Evolutionary conservation across 805 yeast genomes (phyloP).

Genomic region (Kregervanrija fluxuum): DNA sequence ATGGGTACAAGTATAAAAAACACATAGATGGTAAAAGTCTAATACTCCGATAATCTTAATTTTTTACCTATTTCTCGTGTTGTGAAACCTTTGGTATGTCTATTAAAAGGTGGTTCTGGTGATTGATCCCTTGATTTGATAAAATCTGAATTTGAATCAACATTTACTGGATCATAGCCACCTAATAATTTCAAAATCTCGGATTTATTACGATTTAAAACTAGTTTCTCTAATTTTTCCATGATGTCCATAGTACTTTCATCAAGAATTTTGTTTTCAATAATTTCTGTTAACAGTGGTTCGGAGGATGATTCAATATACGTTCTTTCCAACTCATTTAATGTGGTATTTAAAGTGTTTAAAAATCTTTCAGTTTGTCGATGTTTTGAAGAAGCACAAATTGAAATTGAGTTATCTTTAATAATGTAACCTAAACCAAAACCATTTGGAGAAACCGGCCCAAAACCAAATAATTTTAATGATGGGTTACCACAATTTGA

Average conservation of each 20-base stretch:
- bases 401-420: conserved; percentile 67
- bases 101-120: conserved; percentile 41
- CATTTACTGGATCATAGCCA: conserved; percentile 83
- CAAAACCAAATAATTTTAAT: conserved; percentile 79
- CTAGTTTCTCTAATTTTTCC: conserved; percentile 14
- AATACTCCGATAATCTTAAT: conserved; percentile 57
- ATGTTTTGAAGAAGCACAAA: conserved; percentile 81
- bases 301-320: conserved; percentile 29
- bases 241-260: conserved; percentile 11
- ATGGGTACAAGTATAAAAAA: background rate
- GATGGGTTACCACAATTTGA: conserved; percentile 93
- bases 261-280: background rate
- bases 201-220: conserved; percentile 13
- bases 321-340: conserved; percentile 49
- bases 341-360: conserved; percentile 58
- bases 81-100: conserved; percentile 21
- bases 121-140: conserved; percentile 52
- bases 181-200: conserved; percentile 45
- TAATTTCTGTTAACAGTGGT: background rate
- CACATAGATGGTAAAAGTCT: conserved; percentile 5
- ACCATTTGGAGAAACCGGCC: conserved; percentile 86
- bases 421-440: conserved; percentile 91
- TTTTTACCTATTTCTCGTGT: conserved; percentile 56
- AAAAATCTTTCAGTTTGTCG: conserved; percentile 77
- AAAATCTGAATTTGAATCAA: conserved; percentile 43